Conservation (phyloP, 225 moss, liverwort and hornwort species). For the Neckera pumila region DNA sequence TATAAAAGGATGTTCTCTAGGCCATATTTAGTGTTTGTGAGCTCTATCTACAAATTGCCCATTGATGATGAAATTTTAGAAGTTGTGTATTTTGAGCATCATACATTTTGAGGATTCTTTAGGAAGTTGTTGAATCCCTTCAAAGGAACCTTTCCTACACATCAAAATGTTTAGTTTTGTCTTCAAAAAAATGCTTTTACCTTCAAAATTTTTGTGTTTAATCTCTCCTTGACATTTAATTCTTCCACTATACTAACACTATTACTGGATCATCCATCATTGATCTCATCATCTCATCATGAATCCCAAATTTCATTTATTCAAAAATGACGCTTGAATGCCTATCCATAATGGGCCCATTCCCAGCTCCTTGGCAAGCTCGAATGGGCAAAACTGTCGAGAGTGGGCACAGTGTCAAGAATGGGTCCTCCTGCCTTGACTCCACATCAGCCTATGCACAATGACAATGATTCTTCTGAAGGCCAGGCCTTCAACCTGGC, state of each 20-base stretch:
- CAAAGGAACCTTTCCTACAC: rapidly evolving
- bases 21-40: rapidly evolving
- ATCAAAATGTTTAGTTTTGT: background rate
- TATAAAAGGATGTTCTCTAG: background rate
- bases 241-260: background rate
- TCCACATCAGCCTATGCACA: background rate
- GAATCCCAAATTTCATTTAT: background rate
- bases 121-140: background rate
- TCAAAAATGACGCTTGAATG: background rate
- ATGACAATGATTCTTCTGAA: background rate
- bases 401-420: background rate
- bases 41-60: rapidly evolving
- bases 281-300: background rate
- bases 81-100: no score
- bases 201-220: no score
- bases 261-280: background rate
- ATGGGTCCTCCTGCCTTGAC: background rate
- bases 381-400: background rate
- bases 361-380: background rate
- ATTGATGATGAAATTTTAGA: background rate
- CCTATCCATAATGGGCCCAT: no score
- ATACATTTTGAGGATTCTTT: background rate
- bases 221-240: background rate
- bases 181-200: rapidly evolving
- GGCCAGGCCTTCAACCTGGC: background rate